Percentiles rank a stretch among this genome's conserved stretches.
These are phyloP conservation scores for Chernovozyma aurita DNA, from an alignment of 1,139 yeast genomes.

Conservation along the genomic window DNA sequence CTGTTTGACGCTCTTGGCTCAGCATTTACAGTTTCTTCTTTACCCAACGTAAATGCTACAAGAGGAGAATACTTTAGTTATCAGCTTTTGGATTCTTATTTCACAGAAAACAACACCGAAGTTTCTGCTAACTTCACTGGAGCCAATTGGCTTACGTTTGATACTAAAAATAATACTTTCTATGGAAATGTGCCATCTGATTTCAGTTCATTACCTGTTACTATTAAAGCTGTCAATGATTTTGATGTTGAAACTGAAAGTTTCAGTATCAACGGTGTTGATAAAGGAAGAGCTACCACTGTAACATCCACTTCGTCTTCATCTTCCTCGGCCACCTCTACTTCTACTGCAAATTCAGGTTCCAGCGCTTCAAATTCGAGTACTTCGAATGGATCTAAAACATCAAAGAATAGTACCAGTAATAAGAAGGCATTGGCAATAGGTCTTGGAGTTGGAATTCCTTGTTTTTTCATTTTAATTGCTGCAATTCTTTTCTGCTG, in stretches of 20 bases:
- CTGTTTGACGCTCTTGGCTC: conserved; percentile 43
- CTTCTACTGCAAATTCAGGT: conserved; percentile 21
- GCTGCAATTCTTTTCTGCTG: conserved; percentile 48
- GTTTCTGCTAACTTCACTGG: conserved; percentile 41
- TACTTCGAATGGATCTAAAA: conserved; percentile 12
- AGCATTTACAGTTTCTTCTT: conserved; percentile 48
- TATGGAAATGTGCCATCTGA: conserved; percentile 62
- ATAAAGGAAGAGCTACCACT: conserved; percentile 15
- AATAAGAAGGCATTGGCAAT: conserved; percentile 60
- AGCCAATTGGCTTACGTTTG: conserved; percentile 64
- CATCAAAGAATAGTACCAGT: conserved; percentile 12
- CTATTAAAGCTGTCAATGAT: conserved; percentile 47
- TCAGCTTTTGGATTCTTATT: conserved; percentile 46
- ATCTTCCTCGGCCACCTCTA: conserved; percentile 18
- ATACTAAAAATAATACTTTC: conserved; percentile 58
- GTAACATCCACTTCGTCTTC: conserved; percentile 18
- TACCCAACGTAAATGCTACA: conserved; percentile 65
- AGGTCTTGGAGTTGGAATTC: conserved; percentile 86
- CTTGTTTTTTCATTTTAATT: conserved; percentile 49
- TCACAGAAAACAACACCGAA: conserved; percentile 52
- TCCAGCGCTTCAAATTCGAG: conserved; percentile 15
- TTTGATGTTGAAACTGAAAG: conserved; percentile 32
- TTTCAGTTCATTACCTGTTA: conserved; percentile 47
- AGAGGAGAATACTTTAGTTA: conserved; percentile 55
- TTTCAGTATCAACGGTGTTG: conserved; percentile 57